phyloP scores from a whole-genome alignment of 2,329 filamentous ascomycete genomes.

The Trichophyton benhamiae region DNA sequence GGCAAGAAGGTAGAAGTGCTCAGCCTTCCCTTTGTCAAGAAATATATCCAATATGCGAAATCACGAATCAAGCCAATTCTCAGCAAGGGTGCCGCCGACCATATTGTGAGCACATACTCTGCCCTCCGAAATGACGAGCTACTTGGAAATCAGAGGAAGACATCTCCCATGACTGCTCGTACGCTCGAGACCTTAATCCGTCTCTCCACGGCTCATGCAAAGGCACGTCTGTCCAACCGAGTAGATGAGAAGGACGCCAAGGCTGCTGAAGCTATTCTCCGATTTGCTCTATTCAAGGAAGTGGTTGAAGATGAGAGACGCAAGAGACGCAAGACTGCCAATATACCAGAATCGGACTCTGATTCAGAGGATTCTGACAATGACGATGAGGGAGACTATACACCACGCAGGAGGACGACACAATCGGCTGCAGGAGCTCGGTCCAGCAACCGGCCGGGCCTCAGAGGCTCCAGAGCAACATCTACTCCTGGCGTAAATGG shows the following conservation, averaged over 20 bases:
- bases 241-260: slow-evolving; percentile 84
- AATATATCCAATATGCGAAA: slow-evolving; percentile 98
- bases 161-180: slow-evolving; percentile 90
- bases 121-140: slow-evolving; percentile 91
- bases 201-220: slow-evolving; percentile 90
- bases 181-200: slow-evolving; percentile 97
- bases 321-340: slow-evolving; percentile 68
- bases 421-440: slow-evolving; percentile 21
- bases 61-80: slow-evolving; percentile 77
- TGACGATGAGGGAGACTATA: slow-evolving; percentile 16
- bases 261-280: slow-evolving; percentile 75
- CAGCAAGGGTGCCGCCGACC: slow-evolving; percentile 81
- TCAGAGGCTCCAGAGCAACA: slow-evolving; percentile 22
- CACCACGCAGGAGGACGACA: slow-evolving; percentile 14
- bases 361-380: slow-evolving; percentile 33
- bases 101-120: slow-evolving; percentile 84
- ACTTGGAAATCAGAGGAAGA: slow-evolving; percentile 83
- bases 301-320: slow-evolving; percentile 65
- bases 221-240: slow-evolving; percentile 72
- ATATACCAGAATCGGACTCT: slow-evolving; percentile 51
- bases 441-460: slow-evolving; percentile 20
- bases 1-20: slow-evolving; percentile 74
- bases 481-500: slow-evolving; percentile 11
- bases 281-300: slow-evolving; percentile 96
- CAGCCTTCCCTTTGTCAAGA: slow-evolving; percentile 97